Percentiles rank a stretch among this genome's conserved stretches.
Conservation (phyloP, 2,329 filamentous ascomycete genomes). For the Trichoderma sp. region DNA sequence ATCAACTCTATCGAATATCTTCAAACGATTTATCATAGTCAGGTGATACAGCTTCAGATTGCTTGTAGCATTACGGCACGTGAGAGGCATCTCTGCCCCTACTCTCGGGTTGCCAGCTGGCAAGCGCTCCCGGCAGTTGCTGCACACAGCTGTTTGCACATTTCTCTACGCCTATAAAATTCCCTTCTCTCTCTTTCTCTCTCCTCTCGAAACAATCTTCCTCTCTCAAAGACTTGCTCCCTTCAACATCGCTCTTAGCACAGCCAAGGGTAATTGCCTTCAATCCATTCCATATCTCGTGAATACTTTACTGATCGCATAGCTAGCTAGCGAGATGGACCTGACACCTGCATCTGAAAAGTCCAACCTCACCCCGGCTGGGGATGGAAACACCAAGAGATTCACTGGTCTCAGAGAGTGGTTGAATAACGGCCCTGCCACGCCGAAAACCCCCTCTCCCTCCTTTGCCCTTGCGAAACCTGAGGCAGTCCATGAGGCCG, state of each 20-base stretch:
- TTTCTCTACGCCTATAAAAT: not conserved
- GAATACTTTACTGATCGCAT: not conserved
- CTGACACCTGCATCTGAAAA: not conserved
- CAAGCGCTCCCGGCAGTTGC: not conserved
- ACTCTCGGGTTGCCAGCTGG: slow-evolving; percentile 1
- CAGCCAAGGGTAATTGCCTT: not conserved
- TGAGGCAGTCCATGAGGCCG: not conserved
- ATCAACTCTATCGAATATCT: not conserved
- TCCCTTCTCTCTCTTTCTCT: not conserved
- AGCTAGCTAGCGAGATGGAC: not conserved
- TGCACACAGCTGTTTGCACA: not conserved
- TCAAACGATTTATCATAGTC: not conserved
- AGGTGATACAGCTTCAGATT: not conserved
- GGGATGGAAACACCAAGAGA: not conserved
- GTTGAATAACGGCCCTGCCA: not conserved
- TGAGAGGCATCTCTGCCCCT: not conserved
- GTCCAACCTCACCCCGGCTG: not conserved
- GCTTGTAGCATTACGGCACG: not conserved
- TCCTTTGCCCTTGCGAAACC: not conserved
- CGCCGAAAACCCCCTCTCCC: not conserved
- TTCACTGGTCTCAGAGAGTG: not conserved
- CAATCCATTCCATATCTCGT: not conserved
- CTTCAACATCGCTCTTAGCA: not conserved
- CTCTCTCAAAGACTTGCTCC: not conserved
- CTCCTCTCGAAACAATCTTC: not conserved